phyloP scores from a whole-genome alignment of 148 eudicot species.

The Camellia sinensis region DNA sequence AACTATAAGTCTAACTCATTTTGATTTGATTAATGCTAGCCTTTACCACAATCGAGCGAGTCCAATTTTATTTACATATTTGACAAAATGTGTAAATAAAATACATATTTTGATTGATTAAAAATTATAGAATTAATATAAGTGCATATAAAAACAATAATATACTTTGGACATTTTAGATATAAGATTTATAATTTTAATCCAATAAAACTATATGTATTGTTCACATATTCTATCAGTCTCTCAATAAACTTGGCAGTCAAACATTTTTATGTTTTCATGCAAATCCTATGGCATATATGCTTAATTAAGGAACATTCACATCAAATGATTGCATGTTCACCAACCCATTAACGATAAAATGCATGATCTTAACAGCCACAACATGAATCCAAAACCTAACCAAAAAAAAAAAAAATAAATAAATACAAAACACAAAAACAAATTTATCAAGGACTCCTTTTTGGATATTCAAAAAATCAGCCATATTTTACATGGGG shows the following conservation, averaged over 20 bases:
- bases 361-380: slow-evolving; percentile 34
- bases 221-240: too few relatives aligned
- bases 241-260: background rate
- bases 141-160: too few relatives aligned
- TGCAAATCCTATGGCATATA: slow-evolving; percentile 6
- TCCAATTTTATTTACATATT: too few relatives aligned
- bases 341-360: slow-evolving; percentile 34
- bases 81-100: too few relatives aligned
- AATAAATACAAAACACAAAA: background rate
- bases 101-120: too few relatives aligned
- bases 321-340: slow-evolving; percentile 35
- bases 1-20: too few relatives aligned
- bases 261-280: background rate
- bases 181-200: too few relatives aligned
- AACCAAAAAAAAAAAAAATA: background rate
- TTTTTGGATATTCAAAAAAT: background rate
- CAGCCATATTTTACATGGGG: slow-evolving; percentile 16
- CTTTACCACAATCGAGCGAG: too few relatives aligned
- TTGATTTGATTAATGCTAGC: too few relatives aligned
- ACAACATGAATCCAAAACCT: background rate
- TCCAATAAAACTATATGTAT: too few relatives aligned
- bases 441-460: background rate
- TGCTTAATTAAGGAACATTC: slow-evolving; percentile 26
- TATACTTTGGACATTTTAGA: too few relatives aligned
- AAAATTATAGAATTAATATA: too few relatives aligned